Base-by-base conservation (phyloP, 768 basidiomycete species). In the Kwoniella bestiolae region DNA sequence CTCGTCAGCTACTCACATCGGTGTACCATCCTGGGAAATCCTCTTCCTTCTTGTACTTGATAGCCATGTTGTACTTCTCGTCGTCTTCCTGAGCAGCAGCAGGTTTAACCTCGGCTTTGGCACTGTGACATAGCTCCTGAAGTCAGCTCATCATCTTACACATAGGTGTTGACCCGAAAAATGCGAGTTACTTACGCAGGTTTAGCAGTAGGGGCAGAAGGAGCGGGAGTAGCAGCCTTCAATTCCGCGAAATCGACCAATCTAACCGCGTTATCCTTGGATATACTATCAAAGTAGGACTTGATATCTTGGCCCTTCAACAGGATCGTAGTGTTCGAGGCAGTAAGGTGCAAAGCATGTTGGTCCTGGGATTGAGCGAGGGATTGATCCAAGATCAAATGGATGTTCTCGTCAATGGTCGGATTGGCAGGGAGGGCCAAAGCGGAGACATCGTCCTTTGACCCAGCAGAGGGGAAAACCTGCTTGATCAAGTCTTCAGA, bases 21-120 rank as follows among this genome's bases (percentile, higher is more conserved):
- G 91, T 92, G 80, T 97, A 95, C 93, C 94, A 97, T 16, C 87
- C 86, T 8, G 94, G 83, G 82, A 98, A 97, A 79, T 97, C 94
- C 46, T 90, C 90, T 79, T 96, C 93, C 81, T 97, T 97, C 85
- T 92, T 91, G 73, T 94, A 90, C 57, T 92, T 91, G 77, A 97
- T 91, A 35, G 94, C 94, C 73, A 94, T 89, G 83, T 94, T 91
- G 25, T 93, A 87, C 0, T 91, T 89, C 51, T 90, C 92, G 66
- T 95, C 91, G 65, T 90, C 82, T 88, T 91, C 34, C 88, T 71
- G 67, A 28, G 70, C 29, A 16, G 72, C 77, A 23, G 57, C 73
- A 28, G 66, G 29, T 60, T 59, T 41, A 35, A 65, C 35, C 56
- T 71, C 73, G 23, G 67, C 70, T 44, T 70, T 70, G 28, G 73